Base-by-base conservation (phyloP, 495 filamentous ascomycete genomes). In the Xylaria curta region DNA sequence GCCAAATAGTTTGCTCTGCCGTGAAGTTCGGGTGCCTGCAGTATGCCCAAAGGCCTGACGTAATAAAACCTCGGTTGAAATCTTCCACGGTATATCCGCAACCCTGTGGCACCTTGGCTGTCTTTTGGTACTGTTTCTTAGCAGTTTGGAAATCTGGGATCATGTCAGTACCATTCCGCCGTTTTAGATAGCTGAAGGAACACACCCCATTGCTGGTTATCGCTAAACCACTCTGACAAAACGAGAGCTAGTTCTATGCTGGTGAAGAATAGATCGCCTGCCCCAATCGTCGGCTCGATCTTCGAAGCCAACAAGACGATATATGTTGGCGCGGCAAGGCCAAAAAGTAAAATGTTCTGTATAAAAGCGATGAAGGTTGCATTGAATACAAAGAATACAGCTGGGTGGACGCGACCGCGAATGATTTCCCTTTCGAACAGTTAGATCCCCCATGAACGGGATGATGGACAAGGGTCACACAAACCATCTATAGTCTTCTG, bases 21-120 rank as follows among this genome's bases (percentile, higher is more conserved):
- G 91, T 88, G 77, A 98, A 98, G 82, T 98, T 98, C 49, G 97
- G 97, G 80, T 99, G 97, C 10, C 97, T 89, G 69, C 89, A 92
- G 78, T 88, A 93, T 0, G 90, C 91, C 91, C 92, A 99, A 26
- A 99, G 85, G 0, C 97, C 97, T 3, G 85, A 89, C 46, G 94
- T 91, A 60, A 92, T 87, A 80, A 99, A 99, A 58, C 97, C 97
- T 56, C 97, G 90, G 75, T 98, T 94, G 1, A 99, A 87, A 71
- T 98, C 94, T 73, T 90, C 91, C 66, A 89, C 87, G 3, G 84
- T 84, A 73, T 84, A 91, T 10, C 69, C 71, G 51, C 63, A 76
- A 46, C 82, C 85, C 7, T 79, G 80, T 12, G 93, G 86, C 13
- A 94, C 88, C 78, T 92, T 91, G 56, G 89, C 93, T 6, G 88